phyloP scores from a whole-genome alignment of 768 basidiomycete species.

The Auriscalpium microsporum region DNA sequence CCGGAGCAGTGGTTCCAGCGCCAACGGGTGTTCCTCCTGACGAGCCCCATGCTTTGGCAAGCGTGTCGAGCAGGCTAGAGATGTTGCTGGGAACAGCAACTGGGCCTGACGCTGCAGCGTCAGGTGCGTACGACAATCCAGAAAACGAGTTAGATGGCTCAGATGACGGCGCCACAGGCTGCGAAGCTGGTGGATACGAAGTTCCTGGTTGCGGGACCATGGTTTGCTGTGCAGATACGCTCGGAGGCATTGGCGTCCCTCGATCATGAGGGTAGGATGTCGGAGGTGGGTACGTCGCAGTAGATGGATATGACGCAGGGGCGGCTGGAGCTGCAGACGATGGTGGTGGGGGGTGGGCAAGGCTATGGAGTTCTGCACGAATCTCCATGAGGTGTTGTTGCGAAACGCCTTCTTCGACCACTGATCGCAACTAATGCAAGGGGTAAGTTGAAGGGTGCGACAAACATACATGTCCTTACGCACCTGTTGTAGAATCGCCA shows the following conservation, averaged over 20 bases:
- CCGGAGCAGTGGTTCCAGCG: constrained; percentile 32
- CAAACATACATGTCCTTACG: constrained; percentile 18
- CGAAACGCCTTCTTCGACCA: constrained; percentile 75
- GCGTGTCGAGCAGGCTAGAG: constrained; percentile 51
- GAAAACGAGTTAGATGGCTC: neutral
- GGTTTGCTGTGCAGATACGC: too few species aligned
- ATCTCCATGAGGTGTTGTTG: constrained; percentile 76
- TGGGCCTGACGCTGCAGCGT: neutral
- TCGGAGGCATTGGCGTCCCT: too few species aligned
- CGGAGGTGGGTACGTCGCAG: constrained; percentile 8
- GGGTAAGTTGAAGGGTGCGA: constrained; percentile 3
- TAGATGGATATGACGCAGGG: constrained; percentile 4
- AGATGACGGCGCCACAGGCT: neutral
- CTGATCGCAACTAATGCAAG: constrained; percentile 45
- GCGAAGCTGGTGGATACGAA: constrained; percentile 5
- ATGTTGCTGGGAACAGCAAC: constrained; percentile 29
- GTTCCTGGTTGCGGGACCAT: constrained; percentile 4
- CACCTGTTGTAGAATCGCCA: constrained; percentile 77
- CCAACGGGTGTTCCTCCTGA: constrained; percentile 43
- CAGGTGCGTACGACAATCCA: neutral
- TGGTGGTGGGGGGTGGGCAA: constrained; percentile 34
- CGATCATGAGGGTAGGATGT: constrained; percentile 9
- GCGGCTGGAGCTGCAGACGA: constrained; percentile 2
- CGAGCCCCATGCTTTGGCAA: constrained; percentile 68
- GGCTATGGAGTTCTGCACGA: constrained; percentile 54